These are phyloP conservation scores for Hypomyces perniciosus DNA, from an alignment of 2,329 filamentous ascomycete genomes.

Conservation along the genomic window DNA sequence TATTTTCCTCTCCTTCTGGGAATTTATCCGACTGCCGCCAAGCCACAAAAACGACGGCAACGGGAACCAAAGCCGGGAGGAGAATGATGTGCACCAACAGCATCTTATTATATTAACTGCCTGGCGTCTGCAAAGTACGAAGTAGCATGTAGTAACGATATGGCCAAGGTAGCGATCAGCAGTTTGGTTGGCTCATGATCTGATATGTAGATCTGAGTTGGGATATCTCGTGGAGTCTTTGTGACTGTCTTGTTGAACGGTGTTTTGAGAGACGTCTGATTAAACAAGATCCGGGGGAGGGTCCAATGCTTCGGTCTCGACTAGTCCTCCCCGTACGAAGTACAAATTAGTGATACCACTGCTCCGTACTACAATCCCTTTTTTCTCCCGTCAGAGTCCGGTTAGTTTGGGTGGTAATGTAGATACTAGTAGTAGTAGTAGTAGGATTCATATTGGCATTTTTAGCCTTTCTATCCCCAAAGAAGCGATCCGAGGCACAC, in stretches of 20 bases:
- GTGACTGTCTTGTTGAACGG: neutral
- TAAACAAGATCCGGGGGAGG: slow-evolving; percentile 2
- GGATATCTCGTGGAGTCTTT: too few species aligned
- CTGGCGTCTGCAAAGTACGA: too few species aligned
- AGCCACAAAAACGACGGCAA: neutral
- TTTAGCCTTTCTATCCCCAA: neutral
- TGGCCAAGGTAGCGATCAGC: too few species aligned
- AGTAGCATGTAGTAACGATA: too few species aligned
- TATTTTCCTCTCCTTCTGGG: neutral
- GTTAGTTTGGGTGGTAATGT: too few species aligned
- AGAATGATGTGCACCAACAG: neutral
- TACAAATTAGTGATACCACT: neutral
- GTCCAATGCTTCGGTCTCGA: slow-evolving; percentile 4
- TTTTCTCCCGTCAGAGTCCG: too few species aligned
- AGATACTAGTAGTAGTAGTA: too few species aligned
- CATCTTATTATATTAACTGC: too few species aligned
- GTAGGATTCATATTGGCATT: too few species aligned
- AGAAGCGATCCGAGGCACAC: slow-evolving; percentile 9
- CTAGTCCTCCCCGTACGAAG: slow-evolving; percentile 1
- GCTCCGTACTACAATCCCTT: too few species aligned
- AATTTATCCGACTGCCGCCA: neutral
- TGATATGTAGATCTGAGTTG: too few species aligned
- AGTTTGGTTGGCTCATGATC: too few species aligned
- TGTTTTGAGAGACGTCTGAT: neutral
- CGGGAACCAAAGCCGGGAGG: neutral